Percentiles rank a stretch among this genome's conserved stretches.
Evolutionary conservation across 441 rosid genomes (phyloP).

Genomic region (Populus trichocarpa): DNA sequence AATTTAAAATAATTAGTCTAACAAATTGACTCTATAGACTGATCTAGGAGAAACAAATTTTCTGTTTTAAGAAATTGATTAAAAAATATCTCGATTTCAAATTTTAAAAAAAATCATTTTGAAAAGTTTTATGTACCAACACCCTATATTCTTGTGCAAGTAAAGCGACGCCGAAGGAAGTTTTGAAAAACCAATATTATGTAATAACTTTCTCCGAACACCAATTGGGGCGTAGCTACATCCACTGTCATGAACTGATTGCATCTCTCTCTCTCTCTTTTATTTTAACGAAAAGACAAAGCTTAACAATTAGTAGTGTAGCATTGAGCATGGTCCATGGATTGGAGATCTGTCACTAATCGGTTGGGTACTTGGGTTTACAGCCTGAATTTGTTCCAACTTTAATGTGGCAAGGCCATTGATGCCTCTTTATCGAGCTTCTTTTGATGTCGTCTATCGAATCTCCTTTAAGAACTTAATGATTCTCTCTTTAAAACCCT

Average conservation of each 20-base stretch:
- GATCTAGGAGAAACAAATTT: neutral
- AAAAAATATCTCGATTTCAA: neutral
- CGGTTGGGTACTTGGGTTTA: neutral
- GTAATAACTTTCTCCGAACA: conserved; percentile 26
- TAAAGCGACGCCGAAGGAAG: neutral
- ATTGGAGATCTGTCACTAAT: conserved; percentile 19
- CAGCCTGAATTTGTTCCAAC: conserved; percentile 21
- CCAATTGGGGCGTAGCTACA: conserved; percentile 26
- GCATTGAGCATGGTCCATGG: neutral
- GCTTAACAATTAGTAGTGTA: neutral
- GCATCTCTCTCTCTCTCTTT: conserved; percentile 9
- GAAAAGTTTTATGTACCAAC: neutral
- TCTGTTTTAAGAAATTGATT: neutral
- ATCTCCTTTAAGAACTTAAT: neutral
- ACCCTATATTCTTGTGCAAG: conserved; percentile 18
- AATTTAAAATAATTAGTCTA: fast-evolving
- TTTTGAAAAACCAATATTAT: neutral
- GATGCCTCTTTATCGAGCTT: conserved; percentile 50
- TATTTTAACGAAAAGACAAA: conserved; percentile 20
- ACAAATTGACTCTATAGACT: too few species aligned
- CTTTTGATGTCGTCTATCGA: conserved; percentile 48
- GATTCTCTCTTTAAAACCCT: neutral
- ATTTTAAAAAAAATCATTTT: neutral
- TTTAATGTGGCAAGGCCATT: conserved; percentile 33
- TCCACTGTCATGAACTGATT: conserved; percentile 13